A percentile compares a stretch with the other conserved stretches of the same genome.
Conservation (phyloP, 208 protist species). For the Polymyxa betae region DNA sequence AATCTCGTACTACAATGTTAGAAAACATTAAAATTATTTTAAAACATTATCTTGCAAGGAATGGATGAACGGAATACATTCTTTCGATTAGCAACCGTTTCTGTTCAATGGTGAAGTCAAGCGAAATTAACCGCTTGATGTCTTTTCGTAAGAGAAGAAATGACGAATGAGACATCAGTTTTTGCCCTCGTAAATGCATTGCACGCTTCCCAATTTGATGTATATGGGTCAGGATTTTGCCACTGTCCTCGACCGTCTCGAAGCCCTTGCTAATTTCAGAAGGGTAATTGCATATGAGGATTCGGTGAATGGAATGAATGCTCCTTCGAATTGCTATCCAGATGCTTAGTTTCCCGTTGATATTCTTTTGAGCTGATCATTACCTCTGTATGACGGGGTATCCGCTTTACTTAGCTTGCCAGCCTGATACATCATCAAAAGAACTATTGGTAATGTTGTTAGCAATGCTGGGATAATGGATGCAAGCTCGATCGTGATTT, state of each 20-base stretch:
- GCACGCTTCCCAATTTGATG: slow-evolving; percentile 25
- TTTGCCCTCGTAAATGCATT: not conserved
- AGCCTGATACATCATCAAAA: not conserved
- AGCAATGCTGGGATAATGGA: slow-evolving; percentile 3
- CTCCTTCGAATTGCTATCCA: not conserved
- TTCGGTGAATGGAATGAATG: slow-evolving; percentile 25
- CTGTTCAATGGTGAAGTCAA: slow-evolving; percentile 43
- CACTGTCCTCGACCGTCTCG: slow-evolving; percentile 40
- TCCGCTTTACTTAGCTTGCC: slow-evolving; percentile 5
- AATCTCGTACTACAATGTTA: too few species aligned
- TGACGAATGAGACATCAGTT: slow-evolving; percentile 19
- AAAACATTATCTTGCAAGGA: not conserved
- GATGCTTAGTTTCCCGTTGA: too few species aligned
- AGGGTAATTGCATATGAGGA: slow-evolving; percentile 49
- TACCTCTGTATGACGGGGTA: slow-evolving; percentile 1
- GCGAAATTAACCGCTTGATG: slow-evolving; percentile 39
- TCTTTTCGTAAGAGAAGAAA: slow-evolving; percentile 21
- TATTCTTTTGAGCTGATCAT: too few species aligned
- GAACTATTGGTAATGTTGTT: not conserved
- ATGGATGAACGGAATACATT: slow-evolving; percentile 33
- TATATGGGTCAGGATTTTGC: slow-evolving; percentile 49
- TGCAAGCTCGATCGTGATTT: slow-evolving; percentile 3
- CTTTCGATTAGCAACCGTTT: slow-evolving; percentile 11
- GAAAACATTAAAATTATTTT: not conserved
- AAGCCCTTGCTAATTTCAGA: not conserved